A percentile compares a stretch with the other conserved stretches of the same genome.
Evolutionary conservation across 768 basidiomycete species (phyloP).

Genomic region (Crassisporium funariophilum): DNA sequence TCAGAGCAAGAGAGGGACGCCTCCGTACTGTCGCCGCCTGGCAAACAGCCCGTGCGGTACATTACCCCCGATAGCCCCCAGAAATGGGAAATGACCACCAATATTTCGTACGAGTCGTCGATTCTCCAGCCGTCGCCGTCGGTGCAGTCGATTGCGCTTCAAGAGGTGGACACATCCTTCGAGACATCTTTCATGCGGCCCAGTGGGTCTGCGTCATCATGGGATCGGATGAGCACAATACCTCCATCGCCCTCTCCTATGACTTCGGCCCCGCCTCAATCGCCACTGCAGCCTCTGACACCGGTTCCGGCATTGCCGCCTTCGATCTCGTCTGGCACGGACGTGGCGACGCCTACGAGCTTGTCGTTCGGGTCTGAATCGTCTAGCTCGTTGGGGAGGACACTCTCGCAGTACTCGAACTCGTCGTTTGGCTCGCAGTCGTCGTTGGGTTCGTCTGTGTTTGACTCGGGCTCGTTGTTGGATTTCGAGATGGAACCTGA

Average conservation of each 20-base stretch:
- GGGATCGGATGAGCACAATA: constrained; percentile 46
- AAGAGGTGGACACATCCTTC: constrained; percentile 66
- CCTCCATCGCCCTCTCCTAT: constrained; percentile 35
- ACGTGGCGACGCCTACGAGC: constrained; percentile 35
- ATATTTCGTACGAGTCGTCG: constrained; percentile 76
- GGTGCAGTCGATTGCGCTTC: constrained; percentile 50
- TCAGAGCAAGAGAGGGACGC: too few relatives aligned
- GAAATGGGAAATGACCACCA: constrained; percentile 63
- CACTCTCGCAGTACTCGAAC: constrained; percentile 37
- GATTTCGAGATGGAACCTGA: constrained; percentile 29
- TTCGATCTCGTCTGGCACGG: constrained; percentile 32
- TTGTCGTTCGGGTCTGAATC: constrained; percentile 33
- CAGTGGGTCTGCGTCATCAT: constrained; percentile 51
- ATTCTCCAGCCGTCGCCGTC: constrained; percentile 74
- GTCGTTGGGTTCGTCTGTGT: constrained; percentile 41
- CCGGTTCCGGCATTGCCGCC: constrained; percentile 39
- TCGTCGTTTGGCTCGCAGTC: constrained; percentile 46
- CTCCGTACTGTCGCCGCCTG: constrained; percentile 44
- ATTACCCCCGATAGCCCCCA: constrained; percentile 40
- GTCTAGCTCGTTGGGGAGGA: constrained; percentile 38
- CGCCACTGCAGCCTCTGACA: constrained; percentile 39
- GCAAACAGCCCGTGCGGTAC: constrained; percentile 39
- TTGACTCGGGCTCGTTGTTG: constrained; percentile 35
- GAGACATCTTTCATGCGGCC: constrained; percentile 78
- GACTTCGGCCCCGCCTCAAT: constrained; percentile 31